Base-by-base conservation (phyloP, 768 basidiomycete genomes). In the Russula emetica region DNA sequence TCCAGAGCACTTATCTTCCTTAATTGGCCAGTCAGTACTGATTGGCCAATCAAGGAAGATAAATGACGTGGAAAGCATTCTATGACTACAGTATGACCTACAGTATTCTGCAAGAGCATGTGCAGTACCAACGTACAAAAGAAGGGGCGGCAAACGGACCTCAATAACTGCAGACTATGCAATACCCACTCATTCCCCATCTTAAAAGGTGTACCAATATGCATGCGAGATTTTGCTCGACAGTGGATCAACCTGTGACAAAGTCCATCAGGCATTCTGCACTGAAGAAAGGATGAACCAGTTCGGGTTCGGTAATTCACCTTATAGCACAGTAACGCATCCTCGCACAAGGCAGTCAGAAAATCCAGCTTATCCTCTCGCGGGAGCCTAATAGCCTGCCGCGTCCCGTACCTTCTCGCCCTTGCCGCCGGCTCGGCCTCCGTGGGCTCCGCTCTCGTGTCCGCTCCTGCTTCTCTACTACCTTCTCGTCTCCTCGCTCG, bases 201-300 rank as follows among this genome's bases (percentile, higher is more conserved):
- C 28, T n/a, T 55, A 65, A 44, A 56, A 28, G 16, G 26, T 38
- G 5, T 61, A 56, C 64, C 64, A 65, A 65, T 51, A 56, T 7
- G 59, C 64, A 16, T 56, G 32, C 20, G 26, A 14, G n/a, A 65
- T 65, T 30, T 2, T 44, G 22, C 10, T 51, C 49, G 34, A 34
- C 16, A 47, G 36, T 3, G 45, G n/a, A 52, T 65, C 42, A 16
- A 57, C 30, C 64, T 61, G 58, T 20, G 36, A 18, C 32, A 7
- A n/a, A 22, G 52, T 16, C 7, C 8, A 26, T 36, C 40, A 62
- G 50, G 2, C 36, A 54, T 14, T 9, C 10, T 16, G 18, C 18
- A 40, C 38, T 18, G 14, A 18, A 16, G 16, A 18, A 40, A 18
- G 38, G 7, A 38, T 38, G 6, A 14, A 38, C 11, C 5, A 40